These are phyloP conservation scores for Endocarpon pusillum DNA, from an alignment of 495 filamentous ascomycete species.

Conservation along the genomic window DNA sequence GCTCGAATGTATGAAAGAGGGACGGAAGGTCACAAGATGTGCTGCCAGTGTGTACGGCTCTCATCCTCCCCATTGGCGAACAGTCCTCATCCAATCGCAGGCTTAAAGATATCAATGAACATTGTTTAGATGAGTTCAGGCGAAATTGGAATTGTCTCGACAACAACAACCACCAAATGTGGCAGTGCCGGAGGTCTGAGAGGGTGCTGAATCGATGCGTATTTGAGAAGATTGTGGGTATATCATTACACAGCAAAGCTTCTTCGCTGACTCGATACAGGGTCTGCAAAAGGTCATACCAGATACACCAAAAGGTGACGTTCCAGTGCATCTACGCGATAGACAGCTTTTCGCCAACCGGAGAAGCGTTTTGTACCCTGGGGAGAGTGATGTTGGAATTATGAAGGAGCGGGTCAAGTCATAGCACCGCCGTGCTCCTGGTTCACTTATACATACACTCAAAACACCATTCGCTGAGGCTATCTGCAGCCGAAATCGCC, in stretches of 20 bases:
- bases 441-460: too few species aligned
- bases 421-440: too few species aligned
- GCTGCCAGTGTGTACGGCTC: slow-evolving; percentile 80
- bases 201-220: slow-evolving; percentile 81
- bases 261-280: slow-evolving; percentile 23
- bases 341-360: slow-evolving; percentile 57
- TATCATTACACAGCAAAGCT: slow-evolving; percentile 1
- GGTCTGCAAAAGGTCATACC: slow-evolving; percentile 84
- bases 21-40: slow-evolving; percentile 88
- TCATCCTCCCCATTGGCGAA: background rate
- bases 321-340: slow-evolving; percentile 67
- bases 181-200: slow-evolving; percentile 69
- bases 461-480: too few species aligned
- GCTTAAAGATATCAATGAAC: slow-evolving; percentile 87
- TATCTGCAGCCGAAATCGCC: too few species aligned
- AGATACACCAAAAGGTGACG: slow-evolving; percentile 55
- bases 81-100: slow-evolving; percentile 28
- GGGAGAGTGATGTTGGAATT: too few species aligned
- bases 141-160: slow-evolving; percentile 90
- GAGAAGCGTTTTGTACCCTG: too few species aligned
- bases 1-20: slow-evolving; percentile 88
- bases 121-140: slow-evolving; percentile 80
- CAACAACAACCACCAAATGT: slow-evolving; percentile 91
- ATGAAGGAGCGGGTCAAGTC: too few species aligned
- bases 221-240: slow-evolving; percentile 78